phyloP scores from a whole-genome alignment of 2,329 filamentous ascomycete genomes.

The Chalara sp. region DNA sequence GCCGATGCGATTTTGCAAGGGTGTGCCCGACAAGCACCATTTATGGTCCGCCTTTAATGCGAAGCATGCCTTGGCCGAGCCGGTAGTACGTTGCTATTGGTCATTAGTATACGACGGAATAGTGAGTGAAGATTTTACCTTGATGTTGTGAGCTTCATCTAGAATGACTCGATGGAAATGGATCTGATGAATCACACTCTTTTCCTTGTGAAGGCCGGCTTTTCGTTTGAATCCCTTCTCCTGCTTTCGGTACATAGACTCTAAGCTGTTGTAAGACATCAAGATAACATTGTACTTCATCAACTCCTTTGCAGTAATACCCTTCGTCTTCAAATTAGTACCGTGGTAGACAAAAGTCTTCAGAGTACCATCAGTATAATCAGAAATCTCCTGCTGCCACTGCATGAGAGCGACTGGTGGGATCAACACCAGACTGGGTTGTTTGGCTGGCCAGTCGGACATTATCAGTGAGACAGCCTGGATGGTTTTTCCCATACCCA shows the following conservation, averaged over 20 bases:
- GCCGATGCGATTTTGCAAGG: slow-evolving; percentile 92
- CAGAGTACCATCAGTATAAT: slow-evolving; percentile 79
- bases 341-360: slow-evolving; percentile 90
- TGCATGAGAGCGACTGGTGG: slow-evolving; percentile 94
- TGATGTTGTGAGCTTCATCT: slow-evolving; percentile 95
- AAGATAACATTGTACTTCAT: slow-evolving; percentile 88
- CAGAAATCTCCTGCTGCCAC: slow-evolving; percentile 77
- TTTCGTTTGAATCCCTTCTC: slow-evolving; percentile 82
- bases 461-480: slow-evolving; percentile 97
- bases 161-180: slow-evolving; percentile 87
- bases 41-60: slow-evolving; percentile 82
- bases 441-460: slow-evolving; percentile 84
- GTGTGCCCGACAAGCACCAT: slow-evolving; percentile 93
- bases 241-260: slow-evolving; percentile 89
- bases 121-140: slow-evolving; percentile 35
- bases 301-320: slow-evolving; percentile 65
- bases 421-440: slow-evolving; percentile 81
- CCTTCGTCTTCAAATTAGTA: slow-evolving; percentile 77
- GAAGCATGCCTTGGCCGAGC: slow-evolving; percentile 93
- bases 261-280: slow-evolving; percentile 90
- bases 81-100: slow-evolving; percentile 65
- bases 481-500: slow-evolving; percentile 98
- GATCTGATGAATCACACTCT: slow-evolving; percentile 74
- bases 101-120: slow-evolving; percentile 5
- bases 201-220: slow-evolving; percentile 72